phyloP scores from a whole-genome alignment of 2,329 filamentous ascomycete genomes.

The Cyphellophora europaea region DNA sequence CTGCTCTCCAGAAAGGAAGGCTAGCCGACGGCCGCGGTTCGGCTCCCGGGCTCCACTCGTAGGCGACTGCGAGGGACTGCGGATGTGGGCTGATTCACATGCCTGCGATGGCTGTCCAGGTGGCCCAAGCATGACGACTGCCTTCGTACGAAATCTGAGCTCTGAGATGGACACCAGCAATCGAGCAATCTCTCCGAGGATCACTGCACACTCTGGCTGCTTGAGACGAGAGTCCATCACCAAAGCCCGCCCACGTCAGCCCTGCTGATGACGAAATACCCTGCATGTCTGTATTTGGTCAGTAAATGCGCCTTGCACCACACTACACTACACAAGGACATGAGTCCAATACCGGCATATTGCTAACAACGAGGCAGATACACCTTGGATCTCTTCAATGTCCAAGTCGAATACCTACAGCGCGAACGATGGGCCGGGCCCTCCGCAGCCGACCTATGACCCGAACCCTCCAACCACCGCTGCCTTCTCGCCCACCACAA shows the following conservation, averaged over 20 bases:
- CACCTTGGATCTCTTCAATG: constrained; percentile 48
- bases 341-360: neutral
- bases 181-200: no score
- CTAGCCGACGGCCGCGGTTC: no score
- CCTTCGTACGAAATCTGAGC: no score
- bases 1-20: neutral
- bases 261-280: constrained; percentile 1
- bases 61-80: no score
- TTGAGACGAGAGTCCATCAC: no score
- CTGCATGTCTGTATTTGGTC: constrained; percentile 4
- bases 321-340: neutral
- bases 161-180: no score
- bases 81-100: no score
- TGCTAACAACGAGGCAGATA: constrained; percentile 25
- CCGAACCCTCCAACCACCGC: constrained; percentile 66
- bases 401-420: constrained; percentile 30
- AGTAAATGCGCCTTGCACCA: neutral
- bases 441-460: constrained; percentile 27
- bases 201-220: no score
- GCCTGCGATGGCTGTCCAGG: no score
- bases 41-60: no score
- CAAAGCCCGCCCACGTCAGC: no score
- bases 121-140: no score
- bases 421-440: constrained; percentile 28
- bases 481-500: constrained; percentile 76